Evolutionary conservation across 768 basidiomycete species (phyloP), one percentile per base, ranked within the genome.

Genomic region (Trametes meyenii): DNA sequence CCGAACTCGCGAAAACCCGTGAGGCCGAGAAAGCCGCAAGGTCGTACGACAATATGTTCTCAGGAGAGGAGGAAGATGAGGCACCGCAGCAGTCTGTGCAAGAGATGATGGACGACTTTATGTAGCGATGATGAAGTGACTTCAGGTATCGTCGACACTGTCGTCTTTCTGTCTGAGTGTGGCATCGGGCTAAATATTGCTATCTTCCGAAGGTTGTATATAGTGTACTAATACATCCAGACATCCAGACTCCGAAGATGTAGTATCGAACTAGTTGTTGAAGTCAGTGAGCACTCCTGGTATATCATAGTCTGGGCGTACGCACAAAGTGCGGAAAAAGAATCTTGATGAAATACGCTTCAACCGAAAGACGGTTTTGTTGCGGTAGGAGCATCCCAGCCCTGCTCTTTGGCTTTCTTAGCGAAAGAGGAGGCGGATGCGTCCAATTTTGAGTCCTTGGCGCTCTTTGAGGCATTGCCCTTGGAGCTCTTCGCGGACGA

Each of bases 91-190:
- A 84, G 73, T 86, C 85, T 2, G 89, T 85, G 13, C 81, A 83
- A 66, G 92, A 92, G 67, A 77, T 92, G 69, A 91, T 93, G 72
- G 92, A 94, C 50, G 92, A 94, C 71, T 94, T 94, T 71, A 94
- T 94, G 90, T 94, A 61, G 40, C 16, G 11, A 33, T 8, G 8
- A 8, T 3, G 29, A 8, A 33, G n/a, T 33, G 29, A 8, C 29
- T 33, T 3, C 29, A 33, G 29, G 29, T 33, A 33, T 33, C 29
- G 8, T 33, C 29, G 29, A 33, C 8, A 8, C 29, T 33, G 8
- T 8, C 8, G 29, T 8, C 29, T 3, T 33, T 33, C 29, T 8
- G 8, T 33, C 29, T 33, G 29, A 33, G 8, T n/a, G n/a, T n/a
- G n/a, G n/a, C n/a, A n/a, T n/a, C n/a, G n/a, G 29, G 29, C 29